Evolutionary conservation across 192 early-diverging fungal species (phyloP), one percentile per base, ranked within the genome.

Genomic region (Coemansia umbellata): DNA sequence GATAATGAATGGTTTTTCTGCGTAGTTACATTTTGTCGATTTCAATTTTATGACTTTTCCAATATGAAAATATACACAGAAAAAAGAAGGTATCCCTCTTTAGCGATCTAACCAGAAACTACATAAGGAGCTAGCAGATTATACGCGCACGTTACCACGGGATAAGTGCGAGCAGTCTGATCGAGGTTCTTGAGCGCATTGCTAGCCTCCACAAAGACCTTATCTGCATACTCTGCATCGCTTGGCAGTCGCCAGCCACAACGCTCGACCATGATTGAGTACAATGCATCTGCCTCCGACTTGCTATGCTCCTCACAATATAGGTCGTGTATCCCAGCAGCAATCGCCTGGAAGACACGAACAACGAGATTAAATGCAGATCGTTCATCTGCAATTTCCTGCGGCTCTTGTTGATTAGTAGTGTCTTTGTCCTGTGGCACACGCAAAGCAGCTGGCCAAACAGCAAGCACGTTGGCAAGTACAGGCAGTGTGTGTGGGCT

Each of bases 221-320:
- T 58, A 50, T 76, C 73, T 3, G 73, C 67, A 60, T 58, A 76
- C 66, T 76, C 73, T 30, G 73, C 73, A 36, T 76, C 50, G 27
- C 53, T 43, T 27, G 73, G 73, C 49, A 10, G 37, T 33, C 58
- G 63, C 73, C 73, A 76, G 22, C 57, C 58, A 23, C 73, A 76
- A 26, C 33, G 57, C 15, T 65, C 62, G 30, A 62, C 55, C 66
- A 76, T 69, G 48, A 76, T 50, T 22, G 57, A n/a, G 47, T 76
- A 76, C 23, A 76, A 59, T 43, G 44, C 51, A 43, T 76, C 58
- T 0, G 73, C 73, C 45, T 69, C 66, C 7, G 51, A 49, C 35
- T n/a, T 50, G 26, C 53, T 30, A 17, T 57, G 47, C 51, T 76
- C 73, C 22, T 69, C 67, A 7, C 57, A 30, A 47, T 76, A 76